A percentile compares a stretch with the other conserved stretches of the same genome.
Evolutionary conservation across 495 filamentous ascomycete genomes (phyloP).

Genomic region (Daldinia decipiens): DNA sequence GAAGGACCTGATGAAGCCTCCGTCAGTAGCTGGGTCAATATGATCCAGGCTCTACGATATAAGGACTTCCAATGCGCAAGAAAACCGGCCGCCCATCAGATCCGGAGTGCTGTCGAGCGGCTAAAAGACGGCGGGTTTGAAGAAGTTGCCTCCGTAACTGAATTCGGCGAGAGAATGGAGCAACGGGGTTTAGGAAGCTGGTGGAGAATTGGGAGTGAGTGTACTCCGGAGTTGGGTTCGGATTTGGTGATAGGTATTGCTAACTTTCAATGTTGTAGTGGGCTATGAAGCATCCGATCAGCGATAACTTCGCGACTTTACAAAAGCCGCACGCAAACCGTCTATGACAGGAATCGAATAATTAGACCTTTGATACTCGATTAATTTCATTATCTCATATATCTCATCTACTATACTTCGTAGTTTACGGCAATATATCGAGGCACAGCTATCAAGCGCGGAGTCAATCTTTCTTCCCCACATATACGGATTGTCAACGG

Average conservation of each 20-base stretch:
- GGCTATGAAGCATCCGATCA: slow-evolving; percentile 25
- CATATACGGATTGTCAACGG: too few relatives aligned
- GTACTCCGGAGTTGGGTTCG: neutral
- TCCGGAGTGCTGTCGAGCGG: slow-evolving; percentile 5
- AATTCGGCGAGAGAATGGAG: slow-evolving; percentile 46
- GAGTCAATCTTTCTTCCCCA: too few relatives aligned
- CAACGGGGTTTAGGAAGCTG: slow-evolving; percentile 42
- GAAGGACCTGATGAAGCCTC: slow-evolving; percentile 64
- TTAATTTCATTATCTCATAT: too few relatives aligned
- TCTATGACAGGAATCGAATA: neutral
- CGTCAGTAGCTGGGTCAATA: slow-evolving; percentile 46
- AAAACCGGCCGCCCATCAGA: slow-evolving; percentile 29
- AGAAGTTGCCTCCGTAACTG: slow-evolving; percentile 44
- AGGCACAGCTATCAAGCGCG: too few relatives aligned
- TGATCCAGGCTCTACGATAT: slow-evolving; percentile 42
- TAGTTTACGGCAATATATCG: too few relatives aligned
- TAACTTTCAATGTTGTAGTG: slow-evolving; percentile 24
- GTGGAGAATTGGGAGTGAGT: slow-evolving; percentile 48
- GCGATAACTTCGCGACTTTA: neutral
- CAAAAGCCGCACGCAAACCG: neutral
- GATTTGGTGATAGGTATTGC: neutral
- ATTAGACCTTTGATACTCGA: neutral
- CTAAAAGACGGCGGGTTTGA: slow-evolving; percentile 28
- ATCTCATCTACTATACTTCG: too few relatives aligned
- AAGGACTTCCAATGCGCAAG: slow-evolving; percentile 47